Conservation (phyloP, 768 basidiomycete genomes). For the Mrakia hoshinonis region DNA sequence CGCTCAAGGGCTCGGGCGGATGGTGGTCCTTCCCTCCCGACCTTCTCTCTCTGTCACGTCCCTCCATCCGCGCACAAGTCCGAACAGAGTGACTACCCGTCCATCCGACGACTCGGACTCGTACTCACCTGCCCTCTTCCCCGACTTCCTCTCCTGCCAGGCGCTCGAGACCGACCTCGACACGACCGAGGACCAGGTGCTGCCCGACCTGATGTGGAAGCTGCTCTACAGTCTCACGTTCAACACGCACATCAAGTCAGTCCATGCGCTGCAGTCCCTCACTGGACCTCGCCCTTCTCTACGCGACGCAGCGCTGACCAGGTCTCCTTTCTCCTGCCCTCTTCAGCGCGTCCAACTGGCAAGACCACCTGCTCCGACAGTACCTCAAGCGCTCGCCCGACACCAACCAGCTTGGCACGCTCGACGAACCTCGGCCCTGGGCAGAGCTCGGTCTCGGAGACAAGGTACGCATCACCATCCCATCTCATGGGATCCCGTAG, state of each 20-base stretch:
- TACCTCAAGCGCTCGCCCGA: constrained; percentile 63
- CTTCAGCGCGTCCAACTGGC: constrained; percentile 65
- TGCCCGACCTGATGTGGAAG: constrained; percentile 61
- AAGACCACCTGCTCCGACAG: constrained; percentile 64
- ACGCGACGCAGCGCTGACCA: constrained; percentile 28
- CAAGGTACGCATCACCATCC: constrained; percentile 59
- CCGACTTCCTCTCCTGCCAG: constrained; percentile 41
- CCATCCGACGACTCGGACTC: neutral
- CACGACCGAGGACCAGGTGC: constrained; percentile 34
- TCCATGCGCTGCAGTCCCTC: constrained; percentile 17
- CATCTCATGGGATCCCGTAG: too few relatives aligned
- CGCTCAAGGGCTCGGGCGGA: neutral
- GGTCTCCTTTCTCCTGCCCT: neutral
- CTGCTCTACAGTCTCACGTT: constrained; percentile 65
- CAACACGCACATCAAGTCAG: constrained; percentile 71
- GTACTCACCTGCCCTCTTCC: neutral
- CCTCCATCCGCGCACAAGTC: neutral
- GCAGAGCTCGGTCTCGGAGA: constrained; percentile 57
- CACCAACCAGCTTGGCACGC: constrained; percentile 63
- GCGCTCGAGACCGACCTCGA: constrained; percentile 68
- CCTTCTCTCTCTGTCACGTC: neutral
- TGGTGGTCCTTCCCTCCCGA: neutral
- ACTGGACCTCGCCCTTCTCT: constrained; percentile 28
- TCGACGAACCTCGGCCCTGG: constrained; percentile 50
- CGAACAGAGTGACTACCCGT: neutral